Evolutionary conservation across 2,329 filamentous ascomycete species (phyloP), one percentile per base, ranked within the genome.

Genomic region (Ophiognomonia clavigignenti-juglandacearum): DNA sequence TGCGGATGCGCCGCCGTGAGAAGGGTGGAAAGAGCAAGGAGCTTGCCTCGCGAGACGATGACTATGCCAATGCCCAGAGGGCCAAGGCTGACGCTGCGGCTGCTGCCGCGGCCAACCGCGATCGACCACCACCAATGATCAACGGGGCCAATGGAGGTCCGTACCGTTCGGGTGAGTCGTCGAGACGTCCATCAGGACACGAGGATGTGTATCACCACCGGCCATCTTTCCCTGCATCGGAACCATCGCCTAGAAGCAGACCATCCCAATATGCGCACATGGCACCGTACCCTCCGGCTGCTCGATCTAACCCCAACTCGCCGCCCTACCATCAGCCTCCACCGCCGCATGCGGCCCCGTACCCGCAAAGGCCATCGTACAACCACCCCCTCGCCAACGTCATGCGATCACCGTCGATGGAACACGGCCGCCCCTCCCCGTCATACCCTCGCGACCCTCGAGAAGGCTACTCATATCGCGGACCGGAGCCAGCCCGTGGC

Each of bases 1-100:
- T 64, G 14, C 54, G 64, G 19, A 66, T 67, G 64, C 60, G 63
- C 47, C 60, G 64, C 36, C 60, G 90, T 58, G 85, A 89, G 38
- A 49, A 51, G 50, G 60, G 60, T 46, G 65, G 66, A 57, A 54
- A 44, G 31, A 39, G 52, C 20, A 57, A 51, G 20, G 58, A 61
- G 26, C 56, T 54, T 42, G 59, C 59, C 34, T 54, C 58, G 20
- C 55, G 44, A 29, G 63, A 65, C 27, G 60, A 63, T 26, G 63
- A 64, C 38, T 65, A 58, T 43, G 44, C 50, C 38, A 64, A 58
- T 43, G 44, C 50, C 6, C 57, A 57, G 27, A 56, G 57, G 43
- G 58, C 59, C 52, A 59, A 63, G 50, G 63, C 61, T 6, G 58
- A 62, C 24, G 64, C 63, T 1, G 60, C 63, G 7, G 53, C 32